Base-by-base conservation (phyloP, 2,329 filamentous ascomycete genomes). In the Bisporella sp. region DNA sequence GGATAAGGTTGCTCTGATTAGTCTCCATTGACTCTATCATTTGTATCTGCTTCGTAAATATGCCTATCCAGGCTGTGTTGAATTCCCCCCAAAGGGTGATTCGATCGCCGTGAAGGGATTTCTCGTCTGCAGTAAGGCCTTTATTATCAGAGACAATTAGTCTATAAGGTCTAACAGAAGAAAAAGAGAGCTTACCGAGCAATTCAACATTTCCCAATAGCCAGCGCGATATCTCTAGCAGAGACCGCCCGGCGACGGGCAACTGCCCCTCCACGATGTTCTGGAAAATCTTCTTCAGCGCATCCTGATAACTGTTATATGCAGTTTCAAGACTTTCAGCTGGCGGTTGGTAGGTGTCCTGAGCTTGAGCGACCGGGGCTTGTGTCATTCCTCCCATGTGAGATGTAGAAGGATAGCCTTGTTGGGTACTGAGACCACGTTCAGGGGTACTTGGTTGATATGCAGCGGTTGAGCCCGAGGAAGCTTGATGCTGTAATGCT, bases 31-130 rank as follows among this genome's bases (percentile, higher is more conserved):
- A 52, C 44, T 79, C 72, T 2, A 78, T 75, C 66, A 91, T 71
- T 49, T 95, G 85, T 63, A 87, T 89, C 66, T 97, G 91, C 59
- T 82, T 87, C 65, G 93, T 89, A 46, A 91, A 81, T 5, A 93
- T 73, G 4, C 84, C 79, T 37, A 96, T 77, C 92, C 92, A 97
- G 52, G 88, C 90, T 52, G 89, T 79, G 68, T 99, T 97, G 72
- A 97, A 96, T 59, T 96, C 87, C 61, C 87, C 84, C 93, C 93
- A 99, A 5, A 97, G 73, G 63, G 85, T 84, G 57, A 96, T 78
- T 49, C 90, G 84, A 59, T 93, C 85, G 50, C 77, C 71, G 63
- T 93, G 83, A 50, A 89, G 77, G 48, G 76, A 75, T 64, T 87
- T 81, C 66, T 96, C 86, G 71, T 97, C 91, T 62, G 85, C 82